phyloP scores from a whole-genome alignment of 108 stramenopile genomes.

The Conticribra guillardii region DNA sequence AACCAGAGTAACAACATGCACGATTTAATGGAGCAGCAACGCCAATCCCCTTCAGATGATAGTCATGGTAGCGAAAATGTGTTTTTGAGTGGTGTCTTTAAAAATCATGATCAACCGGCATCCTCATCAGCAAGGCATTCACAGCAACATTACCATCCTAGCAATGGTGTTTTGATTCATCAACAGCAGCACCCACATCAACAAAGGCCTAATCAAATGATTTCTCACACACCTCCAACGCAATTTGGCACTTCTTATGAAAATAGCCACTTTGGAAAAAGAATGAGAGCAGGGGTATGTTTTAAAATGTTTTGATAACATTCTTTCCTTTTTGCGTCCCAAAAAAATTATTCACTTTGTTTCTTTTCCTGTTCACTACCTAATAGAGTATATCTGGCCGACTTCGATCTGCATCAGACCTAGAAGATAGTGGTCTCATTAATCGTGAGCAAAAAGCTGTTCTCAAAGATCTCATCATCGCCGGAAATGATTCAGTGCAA shows the following conservation, averaged over 20 bases:
- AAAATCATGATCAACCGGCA: background rate
- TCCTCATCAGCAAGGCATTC: too few species aligned
- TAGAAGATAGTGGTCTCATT: slow-evolving; percentile 87
- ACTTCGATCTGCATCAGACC: slow-evolving; percentile 79
- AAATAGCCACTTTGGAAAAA: slow-evolving; percentile 80
- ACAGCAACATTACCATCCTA: slow-evolving; percentile 12
- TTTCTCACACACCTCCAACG: slow-evolving; percentile 77
- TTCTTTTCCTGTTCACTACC: background rate
- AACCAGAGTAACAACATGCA: background rate
- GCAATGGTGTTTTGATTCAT: slow-evolving; percentile 22
- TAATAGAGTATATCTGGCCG: slow-evolving; percentile 80
- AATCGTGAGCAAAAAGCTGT: slow-evolving; percentile 84
- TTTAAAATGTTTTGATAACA: too few species aligned
- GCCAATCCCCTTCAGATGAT: slow-evolving; percentile 1
- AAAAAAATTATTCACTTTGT: too few species aligned
- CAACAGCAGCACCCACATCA: slow-evolving; percentile 6
- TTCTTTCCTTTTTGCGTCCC: too few species aligned
- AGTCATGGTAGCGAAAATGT: background rate
- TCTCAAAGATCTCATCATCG: slow-evolving; percentile 90
- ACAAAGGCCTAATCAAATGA: slow-evolving; percentile 4
- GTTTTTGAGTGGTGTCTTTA: background rate
- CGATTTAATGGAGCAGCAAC: background rate
- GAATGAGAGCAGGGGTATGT: slow-evolving; percentile 81
- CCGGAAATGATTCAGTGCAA: slow-evolving; percentile 82
- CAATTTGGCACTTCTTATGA: slow-evolving; percentile 73